These are phyloP conservation scores for Ustilago sp. DNA, from an alignment of 1,284 basidiomycete species.

Conservation along the genomic window DNA sequence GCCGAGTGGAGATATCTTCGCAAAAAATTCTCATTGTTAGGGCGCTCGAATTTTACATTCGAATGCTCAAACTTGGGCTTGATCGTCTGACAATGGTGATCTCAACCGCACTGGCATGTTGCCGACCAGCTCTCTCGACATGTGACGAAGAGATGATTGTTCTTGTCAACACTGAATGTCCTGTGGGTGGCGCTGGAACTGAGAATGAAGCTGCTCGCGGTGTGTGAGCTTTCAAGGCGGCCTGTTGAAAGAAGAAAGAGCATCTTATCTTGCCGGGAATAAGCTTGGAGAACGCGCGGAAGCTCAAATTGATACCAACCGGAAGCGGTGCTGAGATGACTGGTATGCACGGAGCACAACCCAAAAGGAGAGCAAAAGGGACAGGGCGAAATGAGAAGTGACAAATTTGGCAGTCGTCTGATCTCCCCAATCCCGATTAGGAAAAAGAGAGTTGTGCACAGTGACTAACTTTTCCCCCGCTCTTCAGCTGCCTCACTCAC, in stretches of 20 bases:
- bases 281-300: neutral
- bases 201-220: no score
- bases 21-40: no score
- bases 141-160: neutral
- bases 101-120: neutral
- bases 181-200: no score
- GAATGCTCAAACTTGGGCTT: neutral
- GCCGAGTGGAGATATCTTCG: no score
- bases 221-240: neutral
- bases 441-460: neutral
- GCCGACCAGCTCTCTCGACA: neutral
- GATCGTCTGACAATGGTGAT: neutral
- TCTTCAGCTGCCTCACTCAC: neutral
- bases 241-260: neutral
- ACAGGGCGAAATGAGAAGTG: neutral
- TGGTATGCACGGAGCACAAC: slow-evolving; percentile 5
- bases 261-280: neutral
- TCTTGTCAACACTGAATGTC: neutral
- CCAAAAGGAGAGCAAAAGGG: neutral
- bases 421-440: no score
- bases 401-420: no score
- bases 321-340: neutral
- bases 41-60: no score
- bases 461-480: slow-evolving; percentile 4
- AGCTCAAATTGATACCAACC: neutral